Conservation (phyloP, 371 early-diverging fungal species). For the Apophysomyces trapeziformis region DNA sequence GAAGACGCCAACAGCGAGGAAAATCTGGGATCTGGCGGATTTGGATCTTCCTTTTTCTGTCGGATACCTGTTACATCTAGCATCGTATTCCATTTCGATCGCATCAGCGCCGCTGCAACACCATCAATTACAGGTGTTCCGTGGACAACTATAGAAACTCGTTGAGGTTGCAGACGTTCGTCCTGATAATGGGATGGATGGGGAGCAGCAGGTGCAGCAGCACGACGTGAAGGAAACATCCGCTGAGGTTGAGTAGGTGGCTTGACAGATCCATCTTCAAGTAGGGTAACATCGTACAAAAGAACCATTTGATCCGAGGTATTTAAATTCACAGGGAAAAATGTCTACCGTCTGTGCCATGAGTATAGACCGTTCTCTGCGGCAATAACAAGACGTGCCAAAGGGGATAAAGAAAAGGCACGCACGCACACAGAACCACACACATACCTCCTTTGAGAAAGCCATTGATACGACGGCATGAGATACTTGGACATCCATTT, state of each 20-base stretch:
- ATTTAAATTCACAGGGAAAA: conserved; percentile 55
- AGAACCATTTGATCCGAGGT: conserved; percentile 65
- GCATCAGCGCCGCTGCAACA: conserved; percentile 53
- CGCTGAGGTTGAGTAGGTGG: conserved; percentile 43
- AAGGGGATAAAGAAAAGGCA: too few species aligned
- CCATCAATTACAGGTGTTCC: conserved; percentile 63
- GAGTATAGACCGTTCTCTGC: neutral
- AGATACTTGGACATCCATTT: conserved; percentile 64
- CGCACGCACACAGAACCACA: neutral
- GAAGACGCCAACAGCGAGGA: conserved; percentile 22
- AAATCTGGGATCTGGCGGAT: conserved; percentile 30
- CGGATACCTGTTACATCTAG: conserved; percentile 62
- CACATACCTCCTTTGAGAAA: conserved; percentile 29
- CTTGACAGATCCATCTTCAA: conserved; percentile 58
- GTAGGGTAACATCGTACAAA: conserved; percentile 61
- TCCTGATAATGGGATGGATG: conserved; percentile 36
- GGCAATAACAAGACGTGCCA: too few species aligned
- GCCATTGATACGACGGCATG: conserved; percentile 59
- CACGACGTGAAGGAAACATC: conserved; percentile 40
- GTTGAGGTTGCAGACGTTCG: conserved; percentile 48
- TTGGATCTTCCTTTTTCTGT: conserved; percentile 50
- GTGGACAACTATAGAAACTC: conserved; percentile 64
- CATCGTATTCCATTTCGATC: conserved; percentile 73
- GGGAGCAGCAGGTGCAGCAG: conserved; percentile 20
- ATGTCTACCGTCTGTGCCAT: conserved; percentile 11